These are phyloP conservation scores for Picea mariana DNA, from an alignment of 83 land plant species.

Conservation along the genomic window DNA sequence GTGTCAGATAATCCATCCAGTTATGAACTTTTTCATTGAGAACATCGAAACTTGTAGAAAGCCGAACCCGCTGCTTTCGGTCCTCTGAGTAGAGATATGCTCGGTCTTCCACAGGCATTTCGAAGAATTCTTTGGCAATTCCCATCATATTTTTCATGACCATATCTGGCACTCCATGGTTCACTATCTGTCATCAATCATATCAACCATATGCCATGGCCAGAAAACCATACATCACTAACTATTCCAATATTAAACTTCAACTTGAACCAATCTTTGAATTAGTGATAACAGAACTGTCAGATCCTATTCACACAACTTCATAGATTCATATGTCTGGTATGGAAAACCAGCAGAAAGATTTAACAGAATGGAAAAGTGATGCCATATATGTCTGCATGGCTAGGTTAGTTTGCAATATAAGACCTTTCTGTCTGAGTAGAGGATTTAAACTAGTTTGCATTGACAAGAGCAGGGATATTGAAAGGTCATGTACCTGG, in stretches of 20 bases:
- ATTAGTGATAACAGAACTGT: no score
- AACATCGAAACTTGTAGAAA: conserved; percentile 61
- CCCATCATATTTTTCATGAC: conserved; percentile 36
- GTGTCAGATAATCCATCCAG: conserved; percentile 59
- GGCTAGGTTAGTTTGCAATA: not conserved
- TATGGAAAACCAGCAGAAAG: no score
- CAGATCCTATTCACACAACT: no score
- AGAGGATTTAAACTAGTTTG: not conserved
- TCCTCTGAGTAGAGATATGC: conserved; percentile 63
- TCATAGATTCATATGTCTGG: no score
- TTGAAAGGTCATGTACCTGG: conserved; percentile 20
- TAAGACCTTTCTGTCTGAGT: not conserved
- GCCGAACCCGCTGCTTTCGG: conserved; percentile 35
- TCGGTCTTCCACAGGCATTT: conserved; percentile 48
- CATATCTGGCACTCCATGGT: conserved; percentile 45
- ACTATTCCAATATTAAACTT: no score
- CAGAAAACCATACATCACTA: no score
- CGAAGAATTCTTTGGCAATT: conserved; percentile 50
- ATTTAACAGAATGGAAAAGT: no score
- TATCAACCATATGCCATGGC: no score
- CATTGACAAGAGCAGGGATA: no score
- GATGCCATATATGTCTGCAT: no score
- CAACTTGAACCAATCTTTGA: no score
- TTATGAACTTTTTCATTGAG: conserved; percentile 46
- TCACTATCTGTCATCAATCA: conserved; percentile 30